phyloP scores from a whole-genome alignment of 768 basidiomycete species.

The Paxillus ammoniavirescens region DNA sequence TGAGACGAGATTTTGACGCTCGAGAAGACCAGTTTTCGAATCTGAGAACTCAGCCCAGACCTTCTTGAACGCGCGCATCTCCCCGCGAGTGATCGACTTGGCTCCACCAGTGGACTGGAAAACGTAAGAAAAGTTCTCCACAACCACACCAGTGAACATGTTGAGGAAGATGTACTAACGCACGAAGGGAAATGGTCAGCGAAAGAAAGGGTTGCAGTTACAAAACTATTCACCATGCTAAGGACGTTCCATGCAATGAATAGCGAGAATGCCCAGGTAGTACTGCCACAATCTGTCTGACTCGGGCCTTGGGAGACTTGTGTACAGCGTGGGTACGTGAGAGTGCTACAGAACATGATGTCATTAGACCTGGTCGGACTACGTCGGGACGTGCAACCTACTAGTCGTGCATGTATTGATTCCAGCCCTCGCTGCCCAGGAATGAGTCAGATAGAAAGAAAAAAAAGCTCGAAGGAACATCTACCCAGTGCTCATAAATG shows the following conservation, averaged over 20 bases:
- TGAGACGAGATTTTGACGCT: constrained; percentile 62
- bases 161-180: constrained; percentile 91
- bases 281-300: constrained; percentile 87
- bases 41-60: constrained; percentile 87
- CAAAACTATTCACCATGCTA: constrained; percentile 68
- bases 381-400: constrained; percentile 27
- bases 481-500: constrained; percentile 92
- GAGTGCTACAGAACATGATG: constrained; percentile 47
- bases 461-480: constrained; percentile 19
- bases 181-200: constrained; percentile 1
- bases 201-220: constrained; percentile 12
- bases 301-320: constrained; percentile 41
- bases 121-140: constrained; percentile 94
- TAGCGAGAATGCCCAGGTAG: constrained; percentile 76
- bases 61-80: constrained; percentile 94
- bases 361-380: not conserved
- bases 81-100: constrained; percentile 79
- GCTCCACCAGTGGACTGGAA: constrained; percentile 86
- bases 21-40: constrained; percentile 74
- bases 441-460: constrained; percentile 1
- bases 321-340: constrained; percentile 81
- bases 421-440: constrained; percentile 83
- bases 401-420: constrained; percentile 97
- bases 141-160: constrained; percentile 95
- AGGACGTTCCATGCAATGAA: constrained; percentile 96